A percentile compares a stretch with the other conserved stretches of the same genome.
Evolutionary conservation across 1,139 yeast genomes (phyloP).

Genomic region (Saccharomyces hybrid): DNA sequence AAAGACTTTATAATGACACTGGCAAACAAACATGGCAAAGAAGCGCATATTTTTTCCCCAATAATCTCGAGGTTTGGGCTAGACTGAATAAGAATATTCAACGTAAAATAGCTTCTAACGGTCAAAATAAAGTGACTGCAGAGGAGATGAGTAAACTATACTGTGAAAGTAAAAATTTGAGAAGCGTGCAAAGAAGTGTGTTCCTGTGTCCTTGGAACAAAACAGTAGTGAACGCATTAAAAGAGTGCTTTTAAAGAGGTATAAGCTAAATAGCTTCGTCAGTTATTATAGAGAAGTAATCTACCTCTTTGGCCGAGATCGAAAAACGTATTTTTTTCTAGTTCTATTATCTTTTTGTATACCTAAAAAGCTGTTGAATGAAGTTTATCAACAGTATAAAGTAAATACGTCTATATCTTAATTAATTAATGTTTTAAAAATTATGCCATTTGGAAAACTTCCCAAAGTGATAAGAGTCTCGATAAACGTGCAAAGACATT

Average conservation of each 20-base stretch:
- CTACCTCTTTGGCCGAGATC: too few species aligned
- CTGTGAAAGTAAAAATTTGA: constrained; percentile 38
- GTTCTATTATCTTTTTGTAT: too few species aligned
- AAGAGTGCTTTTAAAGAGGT: too few species aligned
- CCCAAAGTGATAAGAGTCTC: constrained; percentile 51
- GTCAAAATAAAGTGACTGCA: constrained; percentile 42
- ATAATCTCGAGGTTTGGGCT: constrained; percentile 61
- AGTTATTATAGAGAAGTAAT: too few species aligned
- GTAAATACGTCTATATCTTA: neutral
- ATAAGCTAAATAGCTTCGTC: too few species aligned
- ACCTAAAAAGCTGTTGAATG: constrained; percentile 3
- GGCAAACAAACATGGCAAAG: constrained; percentile 47
- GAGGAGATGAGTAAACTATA: constrained; percentile 47
- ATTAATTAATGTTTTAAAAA: too few species aligned
- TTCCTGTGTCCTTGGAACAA: constrained; percentile 41
- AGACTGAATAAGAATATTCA: constrained; percentile 48
- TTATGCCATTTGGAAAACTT: constrained; percentile 38
- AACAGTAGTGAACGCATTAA: constrained; percentile 21
- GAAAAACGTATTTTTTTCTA: too few species aligned
- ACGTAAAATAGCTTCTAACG: constrained; percentile 42
- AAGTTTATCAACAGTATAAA: constrained; percentile 1
- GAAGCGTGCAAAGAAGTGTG: constrained; percentile 55
- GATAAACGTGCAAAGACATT: constrained; percentile 46
- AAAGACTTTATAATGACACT: constrained; percentile 26
- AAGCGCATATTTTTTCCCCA: constrained; percentile 67